Evolutionary conservation across 495 filamentous ascomycete species (phyloP), one percentile per base, ranked within the genome.

Genomic region (Oidiodendron maius): DNA sequence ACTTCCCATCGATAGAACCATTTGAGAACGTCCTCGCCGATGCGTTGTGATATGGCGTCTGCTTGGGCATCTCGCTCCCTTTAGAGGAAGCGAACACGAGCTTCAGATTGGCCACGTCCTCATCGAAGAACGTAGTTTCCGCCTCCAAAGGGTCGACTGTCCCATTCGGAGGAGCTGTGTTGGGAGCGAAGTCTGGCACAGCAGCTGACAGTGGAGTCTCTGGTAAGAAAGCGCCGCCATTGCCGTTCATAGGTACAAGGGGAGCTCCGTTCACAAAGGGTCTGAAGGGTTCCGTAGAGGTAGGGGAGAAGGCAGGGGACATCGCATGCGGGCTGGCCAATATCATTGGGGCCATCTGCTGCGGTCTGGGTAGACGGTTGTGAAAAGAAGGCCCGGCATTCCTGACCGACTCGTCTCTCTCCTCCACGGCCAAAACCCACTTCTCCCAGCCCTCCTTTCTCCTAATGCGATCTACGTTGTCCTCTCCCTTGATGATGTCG

Each of bases 391-490:
- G 72, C 9, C 72, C 72, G 24, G 67, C 59, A 51, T 71, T 62
- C 42, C 64, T 68, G 15, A 64, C 64, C 5, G 50, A 56, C 15
- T 68, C 63, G 23, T 66, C 55, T 47, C 75, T 67, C 44, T 63
- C 55, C 4, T 56, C 60, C 22, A 56, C 50, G 22, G 65, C 67
- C 43, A 96, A 64, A 10, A 95, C 76, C 80, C 87, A 98, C 48
- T 81, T 78, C 45, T 85, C 69, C 89, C 91, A 96, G 4, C 77
- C 81, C 6, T 91, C 77, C 22, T 76, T 75, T 34, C 75, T 76
- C n/a, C 93, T 83, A 44, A 98, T 57, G n/a, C 85, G 72, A 64
- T 96, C 86, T 20, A 83, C 64, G 18, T 83, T 82, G 62, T 96
- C 88, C 12, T 78, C 72, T 28, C 84, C 83, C 24, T 74, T 62